These are phyloP conservation scores for Pleoardoris graminearum DNA, from an alignment of 2,329 filamentous ascomycete genomes.

Conservation along the genomic window DNA sequence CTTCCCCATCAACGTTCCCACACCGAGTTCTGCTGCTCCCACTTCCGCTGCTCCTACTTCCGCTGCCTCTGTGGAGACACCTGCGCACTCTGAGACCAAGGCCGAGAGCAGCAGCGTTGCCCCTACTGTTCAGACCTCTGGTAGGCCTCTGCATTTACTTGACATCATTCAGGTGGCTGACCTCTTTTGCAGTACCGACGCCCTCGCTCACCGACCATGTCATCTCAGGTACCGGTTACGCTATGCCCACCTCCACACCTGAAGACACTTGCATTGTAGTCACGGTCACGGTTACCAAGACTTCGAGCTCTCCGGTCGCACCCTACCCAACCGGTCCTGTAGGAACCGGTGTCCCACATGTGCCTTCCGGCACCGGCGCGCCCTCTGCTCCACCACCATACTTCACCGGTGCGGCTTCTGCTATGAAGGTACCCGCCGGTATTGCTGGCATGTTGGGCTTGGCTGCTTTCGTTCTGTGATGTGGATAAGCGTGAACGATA, in stretches of 20 bases:
- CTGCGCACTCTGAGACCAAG: neutral
- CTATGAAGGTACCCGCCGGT: constrained; percentile 17
- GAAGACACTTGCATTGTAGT: constrained; percentile 12
- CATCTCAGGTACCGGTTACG: constrained; percentile 4
- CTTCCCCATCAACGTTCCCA: constrained; percentile 21
- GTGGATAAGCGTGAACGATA: neutral
- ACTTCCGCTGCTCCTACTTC: neutral
- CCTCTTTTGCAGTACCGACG: neutral
- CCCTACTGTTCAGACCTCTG: constrained; percentile 4
- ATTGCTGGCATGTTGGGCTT: constrained; percentile 25
- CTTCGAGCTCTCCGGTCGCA: constrained; percentile 8
- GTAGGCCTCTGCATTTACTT: neutral
- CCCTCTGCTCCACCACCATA: constrained; percentile 9
- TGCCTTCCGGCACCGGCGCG: constrained; percentile 11
- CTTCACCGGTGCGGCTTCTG: constrained; percentile 27
- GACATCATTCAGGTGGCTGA: neutral
- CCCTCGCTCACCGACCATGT: constrained; percentile 8
- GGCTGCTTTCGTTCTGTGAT: constrained; percentile 24
- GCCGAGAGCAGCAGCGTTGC: constrained; percentile 4
- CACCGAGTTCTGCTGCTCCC: constrained; percentile 9
- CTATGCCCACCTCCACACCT: neutral
- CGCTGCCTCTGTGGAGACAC: neutral
- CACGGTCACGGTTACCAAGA: constrained; percentile 15
- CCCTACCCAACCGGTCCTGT: constrained; percentile 16
- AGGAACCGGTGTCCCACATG: constrained; percentile 1